Evolutionary conservation across 768 basidiomycete species (phyloP).

Genomic region (Gymnopilus dilepis): DNA sequence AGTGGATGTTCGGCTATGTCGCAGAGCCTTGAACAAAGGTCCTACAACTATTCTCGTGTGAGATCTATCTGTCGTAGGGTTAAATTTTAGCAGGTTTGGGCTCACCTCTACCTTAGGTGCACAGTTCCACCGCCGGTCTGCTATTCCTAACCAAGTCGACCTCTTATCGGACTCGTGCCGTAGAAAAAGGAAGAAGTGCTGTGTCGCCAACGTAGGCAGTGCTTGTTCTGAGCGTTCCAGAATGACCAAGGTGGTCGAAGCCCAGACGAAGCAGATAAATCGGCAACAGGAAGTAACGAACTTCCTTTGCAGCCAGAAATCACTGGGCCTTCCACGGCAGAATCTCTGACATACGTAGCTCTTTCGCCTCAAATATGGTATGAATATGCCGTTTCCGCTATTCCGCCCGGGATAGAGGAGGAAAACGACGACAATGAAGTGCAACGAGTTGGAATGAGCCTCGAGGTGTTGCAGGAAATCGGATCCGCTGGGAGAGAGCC

Average conservation of each 20-base stretch:
- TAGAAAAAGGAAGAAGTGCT: background rate
- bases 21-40: no score
- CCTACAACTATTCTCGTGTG: no score
- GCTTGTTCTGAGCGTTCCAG: background rate
- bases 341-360: background rate
- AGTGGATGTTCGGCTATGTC: no score
- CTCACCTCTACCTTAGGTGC: background rate
- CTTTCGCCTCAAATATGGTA: background rate
- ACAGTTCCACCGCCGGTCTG: background rate
- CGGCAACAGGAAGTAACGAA: background rate
- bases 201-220: background rate
- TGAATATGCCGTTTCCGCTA: background rate
- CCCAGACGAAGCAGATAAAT: background rate
- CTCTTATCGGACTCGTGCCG: background rate
- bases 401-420: slow-evolving; percentile 1
- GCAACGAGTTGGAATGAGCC: no score
- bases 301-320: background rate
- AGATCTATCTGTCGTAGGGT: no score
- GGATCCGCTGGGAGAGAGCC: no score
- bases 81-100: background rate
- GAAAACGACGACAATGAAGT: background rate
- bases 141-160: background rate
- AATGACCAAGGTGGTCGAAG: background rate
- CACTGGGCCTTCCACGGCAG: background rate
- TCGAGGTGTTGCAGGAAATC: no score